Evolutionary conservation across 768 basidiomycete genomes (phyloP), one percentile per base, ranked within the genome.

Genomic region (Rhodotorula babjevae): DNA sequence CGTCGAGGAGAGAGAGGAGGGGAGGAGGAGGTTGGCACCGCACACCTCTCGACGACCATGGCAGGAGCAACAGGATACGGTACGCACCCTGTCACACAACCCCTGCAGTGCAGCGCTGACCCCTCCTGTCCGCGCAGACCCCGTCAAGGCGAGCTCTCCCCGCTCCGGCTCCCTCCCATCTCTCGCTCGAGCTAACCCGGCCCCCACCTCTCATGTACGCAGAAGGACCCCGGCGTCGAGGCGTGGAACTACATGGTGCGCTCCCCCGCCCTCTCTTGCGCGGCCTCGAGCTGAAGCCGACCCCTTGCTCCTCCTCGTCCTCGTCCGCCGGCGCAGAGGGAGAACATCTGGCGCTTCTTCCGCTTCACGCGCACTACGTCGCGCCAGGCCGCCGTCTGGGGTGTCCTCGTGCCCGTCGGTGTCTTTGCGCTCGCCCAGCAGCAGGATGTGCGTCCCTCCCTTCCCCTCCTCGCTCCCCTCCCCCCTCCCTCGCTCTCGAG

Each of bases 201-300:
- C 29, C 27, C 4, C 18, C 14, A 7, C 6, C 12, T 0, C n/a
- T 8, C 62, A 5, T 21, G 31, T n/a, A 7, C 42, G 25, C 70
- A 81, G 79, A 70, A 79, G 63, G 82, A 82, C 77, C 82, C 81
- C 19, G 79, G 80, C 44, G 78, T 82, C 58, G 82, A 82, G 69
- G 62, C 78, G 77, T 82, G 81, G 81, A 77, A 74, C 55, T 69
- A 75, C 31, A 81, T 81, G 80, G 82, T 82, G 27, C 23, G 80
- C 44, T 1, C 16, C 63, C 27, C 7, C 14, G 55, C 31, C 3
- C 23, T 21, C 21, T 61, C 42, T 8, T 29, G 31, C n/a, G 14
- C 27, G 19, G 18, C 3, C 44, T 25, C 21, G 23, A 40, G 59
- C 66, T 61, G 52, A 61, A 58, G 47, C 49, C 33, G 19, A 1